Conservation (phyloP, 23 red algal species). For the Chondrus crispus region DNA sequence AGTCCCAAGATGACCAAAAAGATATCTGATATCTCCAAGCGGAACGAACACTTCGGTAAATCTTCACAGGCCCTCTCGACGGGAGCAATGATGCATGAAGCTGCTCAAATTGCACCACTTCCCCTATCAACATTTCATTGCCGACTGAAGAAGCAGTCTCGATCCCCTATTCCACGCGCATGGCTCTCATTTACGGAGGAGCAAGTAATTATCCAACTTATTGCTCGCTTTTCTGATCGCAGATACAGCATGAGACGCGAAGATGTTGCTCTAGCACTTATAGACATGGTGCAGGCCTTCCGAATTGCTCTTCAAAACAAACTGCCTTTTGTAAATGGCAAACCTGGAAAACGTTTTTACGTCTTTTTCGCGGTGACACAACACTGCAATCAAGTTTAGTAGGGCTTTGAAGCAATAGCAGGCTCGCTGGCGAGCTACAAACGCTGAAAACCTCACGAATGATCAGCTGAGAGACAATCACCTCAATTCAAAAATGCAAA, state of each 20-base stretch:
- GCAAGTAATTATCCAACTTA: background rate
- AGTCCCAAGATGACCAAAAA: too few species aligned
- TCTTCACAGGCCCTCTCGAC: too few species aligned
- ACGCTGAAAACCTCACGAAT: background rate
- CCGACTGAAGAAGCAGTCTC: background rate
- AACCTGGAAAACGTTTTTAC: background rate
- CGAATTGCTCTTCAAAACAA: background rate
- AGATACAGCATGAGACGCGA: background rate
- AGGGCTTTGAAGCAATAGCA: background rate
- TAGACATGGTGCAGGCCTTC: background rate
- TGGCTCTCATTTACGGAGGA: background rate
- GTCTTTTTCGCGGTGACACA: background rate
- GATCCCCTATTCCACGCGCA: background rate
- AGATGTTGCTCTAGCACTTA: background rate
- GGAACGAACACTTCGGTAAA: too few species aligned
- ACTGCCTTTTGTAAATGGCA: background rate
- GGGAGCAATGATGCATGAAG: background rate
- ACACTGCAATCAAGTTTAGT: background rate
- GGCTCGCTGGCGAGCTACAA: too few species aligned
- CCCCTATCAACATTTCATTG: background rate
- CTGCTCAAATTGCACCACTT: background rate
- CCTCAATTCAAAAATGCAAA: background rate
- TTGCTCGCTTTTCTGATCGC: background rate
- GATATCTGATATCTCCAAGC: too few species aligned
- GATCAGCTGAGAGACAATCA: background rate